Percentiles rank a stretch among this genome's conserved stretches.
These are phyloP conservation scores for Cutaneotrichosporon dermatis DNA, from an alignment of 1,284 basidiomycete species.

Conservation along the genomic window DNA sequence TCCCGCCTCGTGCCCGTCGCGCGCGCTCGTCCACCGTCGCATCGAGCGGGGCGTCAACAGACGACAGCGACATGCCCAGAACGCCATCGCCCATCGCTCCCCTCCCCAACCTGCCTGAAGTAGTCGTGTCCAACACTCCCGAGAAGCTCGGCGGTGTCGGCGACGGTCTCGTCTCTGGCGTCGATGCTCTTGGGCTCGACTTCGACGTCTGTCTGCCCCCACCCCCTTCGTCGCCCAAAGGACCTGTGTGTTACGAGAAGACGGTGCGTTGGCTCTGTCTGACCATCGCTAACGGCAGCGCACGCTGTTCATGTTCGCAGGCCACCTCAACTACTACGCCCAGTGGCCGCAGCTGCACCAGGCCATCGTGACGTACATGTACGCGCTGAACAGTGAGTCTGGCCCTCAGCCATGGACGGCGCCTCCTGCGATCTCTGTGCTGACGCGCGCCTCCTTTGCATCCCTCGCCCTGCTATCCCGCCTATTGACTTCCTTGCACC, in stretches of 20 bases:
- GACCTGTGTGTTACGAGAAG: background rate
- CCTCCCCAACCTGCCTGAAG: background rate
- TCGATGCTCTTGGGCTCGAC: background rate
- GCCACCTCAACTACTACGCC: background rate
- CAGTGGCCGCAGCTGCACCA: slow-evolving; percentile 3
- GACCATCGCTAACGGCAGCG: background rate
- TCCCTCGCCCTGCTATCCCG: no score
- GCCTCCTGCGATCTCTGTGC: no score
- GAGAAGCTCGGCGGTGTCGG: no score
- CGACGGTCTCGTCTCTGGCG: background rate
- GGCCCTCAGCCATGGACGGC: no score
- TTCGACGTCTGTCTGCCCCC: background rate
- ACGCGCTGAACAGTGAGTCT: slow-evolving; percentile 4
- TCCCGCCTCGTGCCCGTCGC: no score
- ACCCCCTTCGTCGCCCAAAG: background rate
- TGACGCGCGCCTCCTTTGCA: no score
- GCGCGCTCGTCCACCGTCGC: no score
- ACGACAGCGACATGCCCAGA: no score
- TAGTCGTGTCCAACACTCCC: background rate
- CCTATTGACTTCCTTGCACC: no score
- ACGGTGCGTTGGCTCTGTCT: background rate
- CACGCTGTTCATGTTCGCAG: background rate
- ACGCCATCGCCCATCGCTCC: background rate
- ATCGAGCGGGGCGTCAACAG: no score
- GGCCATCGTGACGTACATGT: slow-evolving; percentile 6